Evolutionary conservation across 495 filamentous ascomycete genomes (phyloP).

Genomic region (Podospora pseudocomata): DNA sequence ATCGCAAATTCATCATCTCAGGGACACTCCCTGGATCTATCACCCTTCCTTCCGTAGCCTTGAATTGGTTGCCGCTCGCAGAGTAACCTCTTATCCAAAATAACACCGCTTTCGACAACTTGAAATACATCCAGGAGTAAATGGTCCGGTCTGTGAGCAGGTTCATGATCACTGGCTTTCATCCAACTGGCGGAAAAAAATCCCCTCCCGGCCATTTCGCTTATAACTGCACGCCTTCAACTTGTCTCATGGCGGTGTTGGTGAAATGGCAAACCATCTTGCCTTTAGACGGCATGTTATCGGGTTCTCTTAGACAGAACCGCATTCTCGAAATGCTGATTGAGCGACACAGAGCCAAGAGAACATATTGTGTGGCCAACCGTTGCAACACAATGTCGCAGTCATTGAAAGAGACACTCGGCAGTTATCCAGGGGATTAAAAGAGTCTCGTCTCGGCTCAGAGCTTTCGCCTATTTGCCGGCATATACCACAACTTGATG

Average conservation of each 20-base stretch:
- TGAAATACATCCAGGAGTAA: not conserved
- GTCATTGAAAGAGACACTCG: not conserved
- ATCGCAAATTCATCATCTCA: no score
- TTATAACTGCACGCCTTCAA: not conserved
- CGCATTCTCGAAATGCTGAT: not conserved
- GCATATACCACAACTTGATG: not conserved
- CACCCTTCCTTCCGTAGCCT: no score
- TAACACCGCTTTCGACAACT: no score
- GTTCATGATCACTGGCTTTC: not conserved
- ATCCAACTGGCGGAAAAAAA: slow-evolving; percentile 2
- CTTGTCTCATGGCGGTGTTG: not conserved
- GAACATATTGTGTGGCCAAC: not conserved
- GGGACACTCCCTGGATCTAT: no score
- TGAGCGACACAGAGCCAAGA: not conserved
- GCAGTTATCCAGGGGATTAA: not conserved
- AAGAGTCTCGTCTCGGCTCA: not conserved
- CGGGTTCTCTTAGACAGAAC: not conserved
- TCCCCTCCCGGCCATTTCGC: not conserved
- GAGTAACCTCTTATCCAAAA: no score
- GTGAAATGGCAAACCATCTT: not conserved
- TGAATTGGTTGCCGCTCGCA: no score
- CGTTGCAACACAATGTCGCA: not conserved
- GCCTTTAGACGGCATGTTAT: not conserved
- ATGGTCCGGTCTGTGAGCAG: not conserved
- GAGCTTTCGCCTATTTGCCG: not conserved